A percentile compares a stretch with the other conserved stretches of the same genome.
phyloP scores from a whole-genome alignment of 768 basidiomycete species.

The Phylloporus rhodoxanthus region DNA sequence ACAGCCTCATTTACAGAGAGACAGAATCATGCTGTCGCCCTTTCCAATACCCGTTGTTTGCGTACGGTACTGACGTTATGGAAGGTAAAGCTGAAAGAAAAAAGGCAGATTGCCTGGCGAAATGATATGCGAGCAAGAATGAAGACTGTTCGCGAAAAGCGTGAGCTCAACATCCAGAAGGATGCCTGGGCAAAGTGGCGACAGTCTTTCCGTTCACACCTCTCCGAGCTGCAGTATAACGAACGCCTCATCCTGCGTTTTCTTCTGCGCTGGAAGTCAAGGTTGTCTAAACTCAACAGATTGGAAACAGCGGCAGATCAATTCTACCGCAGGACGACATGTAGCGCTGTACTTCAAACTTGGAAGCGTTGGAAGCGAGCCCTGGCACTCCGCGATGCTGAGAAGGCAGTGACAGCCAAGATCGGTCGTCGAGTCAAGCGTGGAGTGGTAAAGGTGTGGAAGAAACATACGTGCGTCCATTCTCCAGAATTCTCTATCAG shows the following conservation, averaged over 20 bases:
- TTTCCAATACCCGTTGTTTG: slow-evolving; percentile 43
- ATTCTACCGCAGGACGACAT: slow-evolving; percentile 36
- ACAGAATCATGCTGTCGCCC: slow-evolving; percentile 37
- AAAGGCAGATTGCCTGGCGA: slow-evolving; percentile 55
- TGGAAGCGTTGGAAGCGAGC: slow-evolving; percentile 58
- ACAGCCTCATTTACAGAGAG: slow-evolving; percentile 34
- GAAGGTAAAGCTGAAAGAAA: slow-evolving; percentile 49
- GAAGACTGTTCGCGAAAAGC: slow-evolving; percentile 52
- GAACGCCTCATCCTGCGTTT: slow-evolving; percentile 39
- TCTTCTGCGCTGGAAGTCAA: slow-evolving; percentile 50
- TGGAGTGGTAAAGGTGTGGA: slow-evolving; percentile 52
- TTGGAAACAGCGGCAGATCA: slow-evolving; percentile 49
- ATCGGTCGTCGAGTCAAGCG: slow-evolving; percentile 46
- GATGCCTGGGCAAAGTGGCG: slow-evolving; percentile 67
- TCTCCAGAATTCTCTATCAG: background rate
- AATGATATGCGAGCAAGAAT: slow-evolving; percentile 68
- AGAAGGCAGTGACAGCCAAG: slow-evolving; percentile 40
- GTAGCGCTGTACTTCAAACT: slow-evolving; percentile 33
- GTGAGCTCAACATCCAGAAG: slow-evolving; percentile 46
- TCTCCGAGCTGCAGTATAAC: slow-evolving; percentile 48
- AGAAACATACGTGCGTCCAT: slow-evolving; percentile 44
- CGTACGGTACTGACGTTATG: slow-evolving; percentile 44
- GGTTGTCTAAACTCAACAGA: slow-evolving; percentile 35
- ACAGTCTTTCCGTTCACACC: slow-evolving; percentile 45
- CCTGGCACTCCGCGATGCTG: slow-evolving; percentile 39